Base-by-base conservation (phyloP, 2,329 filamentous ascomycete genomes). In the Microcyclospora tardicrescens region DNA sequence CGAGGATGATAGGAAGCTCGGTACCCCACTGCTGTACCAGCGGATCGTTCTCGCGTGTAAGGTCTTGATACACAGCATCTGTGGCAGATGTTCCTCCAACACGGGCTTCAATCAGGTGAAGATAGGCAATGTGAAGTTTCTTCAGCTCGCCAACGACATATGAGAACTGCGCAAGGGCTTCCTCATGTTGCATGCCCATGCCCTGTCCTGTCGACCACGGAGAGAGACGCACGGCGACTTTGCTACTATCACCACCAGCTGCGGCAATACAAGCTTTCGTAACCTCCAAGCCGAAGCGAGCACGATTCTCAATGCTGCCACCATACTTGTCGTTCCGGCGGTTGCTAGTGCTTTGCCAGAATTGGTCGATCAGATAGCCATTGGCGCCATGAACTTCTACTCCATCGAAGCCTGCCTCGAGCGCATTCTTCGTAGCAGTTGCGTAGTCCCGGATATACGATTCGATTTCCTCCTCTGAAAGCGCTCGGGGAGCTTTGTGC, bases 361-460 rank as follows among this genome's bases (percentile, higher is more conserved):
- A 84, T 47, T 78, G 68, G 40, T 70, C 68, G 5, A 80, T 54
- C 0, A 84, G 64, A 49, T 83, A 84, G 10, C 53, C 49, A 38
- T 51, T 52, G 11, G 50, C 55, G 32, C 51, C 63, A 43, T 65
- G 62, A n/a, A 66, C 52, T 39, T 66, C 78, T 16, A 82, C 66
- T 2, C 73, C 72, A 51, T 81, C 77, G 43, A 75, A 72, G 0
- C 71, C 72, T 10, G 67, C 70, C 31, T 58, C 56, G 6, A 67
- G 50, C 1, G 63, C 60, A 34, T 62, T 62, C 42, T 60, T 60
- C 0, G 68, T 61, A 3, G 60, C 63, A 30, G 56, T 47, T 9
- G 58, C 62, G 38, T 57, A 65, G 16, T 59, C 53, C 5, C 49
- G 36, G 14, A 66, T 50, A 9, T 51, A 56, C 2, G 46, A 39